Conservation (phyloP, 345 rosid genomes). For the Bretschneidera sinensis region DNA sequence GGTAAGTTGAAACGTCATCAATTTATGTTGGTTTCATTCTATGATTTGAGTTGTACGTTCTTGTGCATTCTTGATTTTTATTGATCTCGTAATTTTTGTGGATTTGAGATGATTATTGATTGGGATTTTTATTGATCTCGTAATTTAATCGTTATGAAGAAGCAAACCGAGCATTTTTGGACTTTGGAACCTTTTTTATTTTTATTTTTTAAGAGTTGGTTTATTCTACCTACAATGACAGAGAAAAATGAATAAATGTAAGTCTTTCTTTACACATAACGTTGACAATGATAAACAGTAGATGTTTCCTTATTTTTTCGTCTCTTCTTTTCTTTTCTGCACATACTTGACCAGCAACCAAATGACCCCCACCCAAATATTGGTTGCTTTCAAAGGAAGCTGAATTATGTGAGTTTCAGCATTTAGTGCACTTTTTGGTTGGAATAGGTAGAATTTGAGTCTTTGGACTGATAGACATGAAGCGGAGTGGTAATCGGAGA, state of each 20-base stretch:
- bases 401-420: not conserved
- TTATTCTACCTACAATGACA: too few species aligned
- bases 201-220: not conserved
- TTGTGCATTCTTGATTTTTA: not conserved
- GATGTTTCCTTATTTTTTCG: too few species aligned
- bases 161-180: too few species aligned
- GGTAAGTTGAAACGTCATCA: not conserved
- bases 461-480: not conserved
- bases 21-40: not conserved
- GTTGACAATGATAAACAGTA: not conserved
- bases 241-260: too few species aligned
- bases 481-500: not conserved
- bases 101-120: not conserved
- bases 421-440: too few species aligned
- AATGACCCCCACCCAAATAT: too few species aligned
- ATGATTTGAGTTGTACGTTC: not conserved
- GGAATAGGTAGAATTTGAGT: too few species aligned
- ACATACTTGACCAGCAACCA: too few species aligned
- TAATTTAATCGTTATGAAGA: too few species aligned
- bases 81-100: not conserved
- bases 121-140: too few species aligned
- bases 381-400: not conserved
- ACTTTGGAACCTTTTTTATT: not conserved
- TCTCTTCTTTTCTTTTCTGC: too few species aligned
- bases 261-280: not conserved